Conservation (phyloP, 805 yeast species). For the Candida silvicultrix region DNA sequence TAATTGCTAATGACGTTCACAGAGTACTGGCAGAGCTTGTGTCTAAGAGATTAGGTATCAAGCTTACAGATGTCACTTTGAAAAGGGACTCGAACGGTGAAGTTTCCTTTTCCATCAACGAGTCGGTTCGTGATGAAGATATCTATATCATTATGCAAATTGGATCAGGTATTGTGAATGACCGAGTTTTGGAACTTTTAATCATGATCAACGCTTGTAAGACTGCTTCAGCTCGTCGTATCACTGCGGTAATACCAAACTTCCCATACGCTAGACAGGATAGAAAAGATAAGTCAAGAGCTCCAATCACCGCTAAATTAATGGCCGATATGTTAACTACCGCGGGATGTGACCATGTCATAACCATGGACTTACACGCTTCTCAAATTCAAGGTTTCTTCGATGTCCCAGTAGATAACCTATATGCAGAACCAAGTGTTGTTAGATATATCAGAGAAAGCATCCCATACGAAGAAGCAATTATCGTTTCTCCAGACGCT, state of each 20-base stretch:
- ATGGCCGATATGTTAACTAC: constrained; percentile 79
- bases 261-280: constrained; percentile 90
- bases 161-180: constrained; percentile 74
- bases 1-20: constrained; percentile 64
- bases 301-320: constrained; percentile 80
- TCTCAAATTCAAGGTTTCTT: constrained; percentile 86
- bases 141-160: constrained; percentile 74
- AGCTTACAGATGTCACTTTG: constrained; percentile 55
- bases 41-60: constrained; percentile 52
- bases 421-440: constrained; percentile 80
- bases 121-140: constrained; percentile 81
- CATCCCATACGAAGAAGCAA: constrained; percentile 52
- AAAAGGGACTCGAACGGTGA: constrained; percentile 68
- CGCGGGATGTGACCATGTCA: constrained; percentile 82
- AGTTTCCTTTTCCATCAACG: constrained; percentile 71
- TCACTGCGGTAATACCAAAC: constrained; percentile 77
- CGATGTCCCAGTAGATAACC: constrained; percentile 75
- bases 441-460: constrained; percentile 66
- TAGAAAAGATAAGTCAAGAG: constrained; percentile 77
- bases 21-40: constrained; percentile 66
- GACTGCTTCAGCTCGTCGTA: constrained; percentile 76
- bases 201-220: constrained; percentile 80
- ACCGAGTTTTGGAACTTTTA: constrained; percentile 64
- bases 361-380: constrained; percentile 86
- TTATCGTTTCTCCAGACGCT: constrained; percentile 81